Evolutionary conservation across 75 land plant genomes (phyloP), one percentile per base, ranked within the genome.

Genomic region (Adiantum capillusveneris): DNA sequence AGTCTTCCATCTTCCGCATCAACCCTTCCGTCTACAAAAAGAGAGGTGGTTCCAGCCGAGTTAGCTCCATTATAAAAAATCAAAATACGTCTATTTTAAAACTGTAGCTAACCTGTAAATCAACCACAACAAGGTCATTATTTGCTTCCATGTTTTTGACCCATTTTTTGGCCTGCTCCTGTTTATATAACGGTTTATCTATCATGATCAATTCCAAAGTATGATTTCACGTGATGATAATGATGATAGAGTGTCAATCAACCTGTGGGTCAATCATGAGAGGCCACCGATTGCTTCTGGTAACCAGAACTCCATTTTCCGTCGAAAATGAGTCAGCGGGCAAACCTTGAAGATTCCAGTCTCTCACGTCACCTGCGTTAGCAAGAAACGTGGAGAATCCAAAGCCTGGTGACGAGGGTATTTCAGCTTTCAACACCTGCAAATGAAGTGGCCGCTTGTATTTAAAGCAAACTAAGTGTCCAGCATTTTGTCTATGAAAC

Each of bases 191-290:
- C 22, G 3, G 17, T 6, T 6, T 46, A 14, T 34, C 9, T 34
- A 3, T 34, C 9, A 34, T 34, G 3, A 5, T 34, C 37, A 34
- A 34, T 34, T 34, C 9, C 9, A 3, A 34, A 34, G 37, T 5
- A 5, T 5, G 37, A 5, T 34, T 9, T 5, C 37, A 34, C 9
- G 3, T 34, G 9, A 3, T 9, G 7, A 34, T n/a, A 34, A 9
- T 34, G 3, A 34, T 34, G 37, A 34, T 34, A 5, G 37, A 34
- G 37, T 34, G 2, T 44, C 25, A 25, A 18, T 6, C 17, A 30
- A 62, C 72, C 58, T 69, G 72, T 43, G 72, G 72, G 42, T 69
- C 72, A 28, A 69, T 62, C 72, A 69, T 69, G 17, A 69, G 65
- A 27, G 72, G 72, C 72, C 72, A 69, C 34, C 72, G 48, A 29